These are phyloP conservation scores for Singerocomus inundabilis DNA, from an alignment of 1,284 basidiomycete genomes.

Conservation along the genomic window DNA sequence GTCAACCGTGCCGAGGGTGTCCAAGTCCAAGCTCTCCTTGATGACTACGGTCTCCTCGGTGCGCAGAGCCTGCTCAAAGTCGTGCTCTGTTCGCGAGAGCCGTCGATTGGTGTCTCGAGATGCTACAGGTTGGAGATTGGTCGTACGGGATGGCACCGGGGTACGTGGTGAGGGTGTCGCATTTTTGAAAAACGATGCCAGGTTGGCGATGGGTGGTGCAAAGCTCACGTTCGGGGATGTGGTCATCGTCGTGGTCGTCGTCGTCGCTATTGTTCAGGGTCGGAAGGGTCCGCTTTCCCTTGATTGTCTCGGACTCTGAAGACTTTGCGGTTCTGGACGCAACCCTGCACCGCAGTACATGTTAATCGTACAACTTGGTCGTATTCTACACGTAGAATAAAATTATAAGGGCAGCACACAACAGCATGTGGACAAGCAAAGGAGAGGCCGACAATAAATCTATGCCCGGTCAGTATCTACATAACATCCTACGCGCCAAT, in stretches of 20 bases:
- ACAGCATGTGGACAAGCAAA: conserved; percentile 22
- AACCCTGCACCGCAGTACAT: conserved; percentile 27
- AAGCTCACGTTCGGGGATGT: background rate
- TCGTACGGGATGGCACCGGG: conserved; percentile 49
- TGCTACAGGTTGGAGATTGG: conserved; percentile 53
- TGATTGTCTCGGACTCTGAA: conserved; percentile 8
- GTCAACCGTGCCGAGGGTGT: conserved; percentile 54
- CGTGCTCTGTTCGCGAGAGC: conserved; percentile 67
- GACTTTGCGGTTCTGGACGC: too few relatives aligned
- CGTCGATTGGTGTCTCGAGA: conserved; percentile 50
- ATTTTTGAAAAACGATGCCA: conserved; percentile 46
- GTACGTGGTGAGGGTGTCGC: conserved; percentile 42
- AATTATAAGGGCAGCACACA: conserved; percentile 31
- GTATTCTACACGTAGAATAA: conserved; percentile 35
- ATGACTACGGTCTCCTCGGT: conserved; percentile 63
- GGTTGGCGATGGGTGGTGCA: conserved; percentile 23
- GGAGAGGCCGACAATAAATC: conserved; percentile 28
- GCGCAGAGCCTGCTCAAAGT: conserved; percentile 74
- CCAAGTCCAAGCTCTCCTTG: conserved; percentile 67
- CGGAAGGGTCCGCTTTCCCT: conserved; percentile 6
- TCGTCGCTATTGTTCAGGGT: conserved; percentile 12
- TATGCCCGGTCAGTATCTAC: conserved; percentile 33
- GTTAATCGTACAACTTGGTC: conserved; percentile 25
- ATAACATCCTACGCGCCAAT: conserved; percentile 29
- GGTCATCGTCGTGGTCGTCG: conserved; percentile 11